Percentiles rank a stretch among this genome's conserved stretches.
Evolutionary conservation across 2,329 filamentous ascomycete genomes (phyloP).

Genomic region (Tolypocladium endophyticum): DNA sequence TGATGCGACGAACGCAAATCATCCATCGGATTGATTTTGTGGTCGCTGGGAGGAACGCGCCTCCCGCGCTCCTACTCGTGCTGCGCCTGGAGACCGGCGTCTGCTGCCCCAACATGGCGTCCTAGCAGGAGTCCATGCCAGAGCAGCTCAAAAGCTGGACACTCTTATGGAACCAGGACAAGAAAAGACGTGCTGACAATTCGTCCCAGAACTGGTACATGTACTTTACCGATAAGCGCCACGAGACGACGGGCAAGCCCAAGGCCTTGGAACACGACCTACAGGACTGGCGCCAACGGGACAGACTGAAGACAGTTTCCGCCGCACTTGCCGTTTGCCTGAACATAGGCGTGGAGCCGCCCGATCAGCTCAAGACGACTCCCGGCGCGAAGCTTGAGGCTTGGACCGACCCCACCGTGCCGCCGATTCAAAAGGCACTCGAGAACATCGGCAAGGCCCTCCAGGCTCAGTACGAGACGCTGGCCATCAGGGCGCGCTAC

Average conservation of each 20-base stretch:
- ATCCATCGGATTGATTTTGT: background rate
- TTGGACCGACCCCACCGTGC: slow-evolving; percentile 85
- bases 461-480: slow-evolving; percentile 92
- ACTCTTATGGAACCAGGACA: background rate
- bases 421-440: slow-evolving; percentile 72
- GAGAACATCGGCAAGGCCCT: slow-evolving; percentile 92
- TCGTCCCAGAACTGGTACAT: slow-evolving; percentile 82
- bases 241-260: slow-evolving; percentile 86
- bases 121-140: background rate
- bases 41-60: background rate
- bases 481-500: slow-evolving; percentile 91
- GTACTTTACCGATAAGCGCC: slow-evolving; percentile 98
- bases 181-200: slow-evolving; percentile 1
- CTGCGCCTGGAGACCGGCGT: background rate
- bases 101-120: background rate
- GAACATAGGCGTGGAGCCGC: slow-evolving; percentile 95
- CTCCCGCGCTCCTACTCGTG: background rate
- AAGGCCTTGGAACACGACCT: slow-evolving; percentile 56
- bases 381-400: slow-evolving; percentile 91
- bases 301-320: slow-evolving; percentile 91
- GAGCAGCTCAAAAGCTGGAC: background rate
- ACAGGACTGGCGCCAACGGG: slow-evolving; percentile 95
- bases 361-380: slow-evolving; percentile 90
- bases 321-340: slow-evolving; percentile 89
- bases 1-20: background rate